Evolutionary conservation across 148 eudicot species (phyloP), one percentile per base, ranked within the genome.

Genomic region (Chenopodium album): DNA sequence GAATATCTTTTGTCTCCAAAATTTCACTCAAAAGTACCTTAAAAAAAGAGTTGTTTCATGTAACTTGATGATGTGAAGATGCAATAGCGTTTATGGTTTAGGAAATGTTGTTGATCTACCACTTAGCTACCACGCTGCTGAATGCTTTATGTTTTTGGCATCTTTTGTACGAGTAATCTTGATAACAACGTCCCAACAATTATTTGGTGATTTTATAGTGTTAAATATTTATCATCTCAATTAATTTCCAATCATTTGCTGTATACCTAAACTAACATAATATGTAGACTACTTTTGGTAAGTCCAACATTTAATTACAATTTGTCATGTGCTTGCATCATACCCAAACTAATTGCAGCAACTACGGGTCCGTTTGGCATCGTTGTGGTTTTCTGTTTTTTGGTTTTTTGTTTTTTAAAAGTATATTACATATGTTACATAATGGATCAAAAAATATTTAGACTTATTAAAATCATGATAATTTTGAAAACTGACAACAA

Each of bases 101-200:
- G 56, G 48, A 60, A 71, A 76, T 23, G 78, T 78, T 78, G 85
- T 73, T 73, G 78, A 83, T 83, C 85, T 78, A 83, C 78, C 78
- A 83, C 59, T 46, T 44, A 83, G 46, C 82, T 78, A 73, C 78
- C 69, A 59, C 71, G 63, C 26, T 26, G 50, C 60, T 71, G 26
- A 20, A 46, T 62, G 67, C 7, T 32, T 52, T 41, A 41, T 20
- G 52, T 44, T 41, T 71, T 71, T 20, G 41, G 73, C 47, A 77
- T 69, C 16, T 69, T 62, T 3, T 26, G 20, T 41, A 41, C 44
- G 44, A 41, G 4, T 41, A 62, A 22, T 44, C 56, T 10, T 50
- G 78, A 77, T 16, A 65, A 56, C 73, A 31, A 78, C 77, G 5
- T 64, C 54, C 78, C 82, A 78, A 73, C 78, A 46, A 77, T 68